Evolutionary conservation across 2,329 filamentous ascomycete species (phyloP), one percentile per base, ranked within the genome.

Genomic region (Xylariaceae sp.): DNA sequence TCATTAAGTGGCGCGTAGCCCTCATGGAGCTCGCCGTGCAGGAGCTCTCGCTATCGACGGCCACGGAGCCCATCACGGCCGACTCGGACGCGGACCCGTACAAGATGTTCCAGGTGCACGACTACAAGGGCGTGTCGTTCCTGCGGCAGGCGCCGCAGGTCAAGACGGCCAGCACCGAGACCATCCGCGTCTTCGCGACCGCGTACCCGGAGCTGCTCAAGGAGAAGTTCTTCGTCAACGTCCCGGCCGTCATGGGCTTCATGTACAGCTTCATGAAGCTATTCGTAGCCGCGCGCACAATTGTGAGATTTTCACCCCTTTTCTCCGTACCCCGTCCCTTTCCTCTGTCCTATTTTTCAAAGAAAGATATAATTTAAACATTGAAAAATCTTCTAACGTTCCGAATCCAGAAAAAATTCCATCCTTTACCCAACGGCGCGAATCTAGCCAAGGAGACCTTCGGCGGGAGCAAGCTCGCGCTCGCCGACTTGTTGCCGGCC

Each of bases 151-250:
- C 92, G 53, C 81, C 88, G 0, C 77, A 80, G 53, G 85, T 94
- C 71, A 91, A 88, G 71, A 79, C 84, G 3, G 88, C 89, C 15
- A 87, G 84, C 60, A 85, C 84, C 66, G 84, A 92, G 74, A 92
- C 89, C 43, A 95, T 96, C 69, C 80, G 87, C 57, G 79, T 88
- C 48, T 90, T 96, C 69, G 82, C 85, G 48, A 84, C 82, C 62
- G 88, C 88, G 61, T 96, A 96, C 74, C 92, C 92, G 0, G 92
- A 96, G 75, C 83, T 95, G 9, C 80, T 96, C 46, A 84, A 83
- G 64, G 83, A 92, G 74, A 96, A 96, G 77, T 96, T 92, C 79
- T 96, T 96, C 68, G 88, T 96, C 74, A 96, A 96, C 66, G 89
- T 96, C 5, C 92, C 92, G 0, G 73, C 85, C 52, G 78, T 96